Evolutionary conservation across 1,284 basidiomycete species (phyloP), one percentile per base, ranked within the genome.

Genomic region (Chalciporus piperatoides): DNA sequence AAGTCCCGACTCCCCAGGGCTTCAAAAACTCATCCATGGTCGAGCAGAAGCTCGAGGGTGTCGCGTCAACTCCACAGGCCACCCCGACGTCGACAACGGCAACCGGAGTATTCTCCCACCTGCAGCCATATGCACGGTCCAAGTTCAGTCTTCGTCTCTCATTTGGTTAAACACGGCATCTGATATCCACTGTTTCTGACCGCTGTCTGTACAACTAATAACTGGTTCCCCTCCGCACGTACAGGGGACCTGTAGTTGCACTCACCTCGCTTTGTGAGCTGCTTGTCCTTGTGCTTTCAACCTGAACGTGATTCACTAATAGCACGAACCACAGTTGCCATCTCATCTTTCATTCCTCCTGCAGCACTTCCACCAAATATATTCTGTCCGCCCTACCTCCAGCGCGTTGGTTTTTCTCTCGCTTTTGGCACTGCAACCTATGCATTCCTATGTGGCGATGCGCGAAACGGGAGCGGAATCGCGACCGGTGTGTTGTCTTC

Each of bases 391-490:
- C 74, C 72, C 1, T 69, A 74, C 51, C 62, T 74, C 23, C 63
- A 71, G 8, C 68, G 75, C 2, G 57, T 72, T 5, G 75, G 73
- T 1, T 77, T 78, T 53, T 68, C 73, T 14, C 58, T 71, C 6
- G 68, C 73, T n/a, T 76, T 78, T 45, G 68, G 67, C 1, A 73
- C 75, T 1, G 69, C 73, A 1, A 75, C 73, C 0, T 77, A 75
- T 56, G 69, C 74, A 1, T 57, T 76, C 28, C 53, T 62, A 1
- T 41, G 65, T 3, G 76, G 75, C 2, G 75, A 78, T 43, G 56
- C 54, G 15, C 60, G 68, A 12, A 78, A 78, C 41, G 76, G 76
- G 0, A 68, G 71, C 48, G 75, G 76, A 0, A 71, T 77, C 21
- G 60, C 70, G 14, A 77, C 76, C 41, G 71, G 75, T 71, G 39